Evolutionary conservation across 306 rosid genomes (phyloP).

Genomic region (Acacia acuminata): DNA sequence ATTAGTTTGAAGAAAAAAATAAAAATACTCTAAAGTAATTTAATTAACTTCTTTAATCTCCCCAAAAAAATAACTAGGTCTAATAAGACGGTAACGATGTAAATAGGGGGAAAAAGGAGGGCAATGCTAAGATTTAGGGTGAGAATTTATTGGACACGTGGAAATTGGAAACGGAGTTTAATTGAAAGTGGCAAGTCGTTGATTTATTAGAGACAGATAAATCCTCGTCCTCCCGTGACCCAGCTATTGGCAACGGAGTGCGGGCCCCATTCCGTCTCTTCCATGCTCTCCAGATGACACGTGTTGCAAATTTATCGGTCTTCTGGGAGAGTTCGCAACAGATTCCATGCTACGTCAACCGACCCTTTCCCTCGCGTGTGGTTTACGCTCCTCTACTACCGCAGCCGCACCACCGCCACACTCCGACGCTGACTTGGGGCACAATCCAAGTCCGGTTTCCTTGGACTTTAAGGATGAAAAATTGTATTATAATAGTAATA

Average conservation of each 20-base stretch:
- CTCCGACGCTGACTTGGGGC: not conserved
- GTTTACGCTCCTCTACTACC: not conserved
- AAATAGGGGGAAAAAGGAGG: not conserved
- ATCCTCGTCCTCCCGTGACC: not conserved
- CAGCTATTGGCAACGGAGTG: not conserved
- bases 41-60: too few relatives aligned
- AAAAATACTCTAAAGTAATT: too few relatives aligned
- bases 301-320: constrained; percentile 12
- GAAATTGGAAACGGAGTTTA: constrained; percentile 21
- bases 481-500: too few relatives aligned
- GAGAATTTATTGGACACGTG: not conserved
- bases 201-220: not conserved
- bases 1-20: too few relatives aligned
- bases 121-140: not conserved
- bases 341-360: constrained; percentile 44
- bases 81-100: too few relatives aligned
- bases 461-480: not conserved
- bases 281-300: constrained; percentile 11
- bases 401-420: too few relatives aligned
- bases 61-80: too few relatives aligned
- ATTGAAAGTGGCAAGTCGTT: constrained; percentile 9
- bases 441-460: not conserved
- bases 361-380: not conserved
- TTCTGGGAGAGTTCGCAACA: not conserved
- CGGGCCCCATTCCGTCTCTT: not conserved